Conservation (phyloP, 176 grass and related monocot species). For the Rhynchospora tenuis region DNA sequence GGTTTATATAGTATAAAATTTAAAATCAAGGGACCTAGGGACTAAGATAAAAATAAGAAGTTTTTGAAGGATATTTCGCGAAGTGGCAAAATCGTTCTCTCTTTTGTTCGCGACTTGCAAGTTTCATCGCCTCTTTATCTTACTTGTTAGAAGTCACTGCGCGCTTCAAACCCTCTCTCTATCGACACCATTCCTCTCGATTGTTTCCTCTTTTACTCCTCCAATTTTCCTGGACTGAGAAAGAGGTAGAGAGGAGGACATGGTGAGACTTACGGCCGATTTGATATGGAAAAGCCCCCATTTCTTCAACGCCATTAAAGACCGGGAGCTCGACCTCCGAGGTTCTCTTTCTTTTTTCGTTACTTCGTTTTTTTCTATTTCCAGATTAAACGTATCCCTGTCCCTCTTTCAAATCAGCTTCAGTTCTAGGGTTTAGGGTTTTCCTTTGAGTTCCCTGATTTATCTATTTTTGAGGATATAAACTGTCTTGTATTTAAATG, state of each 20-base stretch:
- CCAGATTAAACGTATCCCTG: too few relatives aligned
- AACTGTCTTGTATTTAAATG: constrained; percentile 16
- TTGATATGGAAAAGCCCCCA: constrained; percentile 98
- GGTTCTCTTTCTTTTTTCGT: constrained; percentile 18
- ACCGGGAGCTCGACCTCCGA: constrained; percentile 84
- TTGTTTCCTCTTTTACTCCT: not conserved
- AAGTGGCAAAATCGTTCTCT: constrained; percentile 1
- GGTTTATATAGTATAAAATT: too few relatives aligned
- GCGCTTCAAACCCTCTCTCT: not conserved
- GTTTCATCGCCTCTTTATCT: not conserved
- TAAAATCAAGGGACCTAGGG: not conserved
- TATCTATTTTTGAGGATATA: too few relatives aligned
- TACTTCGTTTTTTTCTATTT: not conserved
- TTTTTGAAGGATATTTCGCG: not conserved
- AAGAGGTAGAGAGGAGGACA: constrained; percentile 11
- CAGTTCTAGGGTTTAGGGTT: constrained; percentile 31
- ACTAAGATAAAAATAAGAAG: not conserved
- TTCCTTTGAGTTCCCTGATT: not conserved
- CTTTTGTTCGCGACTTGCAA: not conserved
- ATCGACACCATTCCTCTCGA: not conserved
- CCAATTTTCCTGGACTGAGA: not conserved
- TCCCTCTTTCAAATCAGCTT: not conserved
- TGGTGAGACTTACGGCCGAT: constrained; percentile 89
- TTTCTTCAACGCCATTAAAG: constrained; percentile 98
- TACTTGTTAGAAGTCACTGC: not conserved